Evolutionary conservation across 1,139 yeast species (phyloP), one percentile per base, ranked within the genome.

Genomic region (Sugiyamaella xylanicola): DNA sequence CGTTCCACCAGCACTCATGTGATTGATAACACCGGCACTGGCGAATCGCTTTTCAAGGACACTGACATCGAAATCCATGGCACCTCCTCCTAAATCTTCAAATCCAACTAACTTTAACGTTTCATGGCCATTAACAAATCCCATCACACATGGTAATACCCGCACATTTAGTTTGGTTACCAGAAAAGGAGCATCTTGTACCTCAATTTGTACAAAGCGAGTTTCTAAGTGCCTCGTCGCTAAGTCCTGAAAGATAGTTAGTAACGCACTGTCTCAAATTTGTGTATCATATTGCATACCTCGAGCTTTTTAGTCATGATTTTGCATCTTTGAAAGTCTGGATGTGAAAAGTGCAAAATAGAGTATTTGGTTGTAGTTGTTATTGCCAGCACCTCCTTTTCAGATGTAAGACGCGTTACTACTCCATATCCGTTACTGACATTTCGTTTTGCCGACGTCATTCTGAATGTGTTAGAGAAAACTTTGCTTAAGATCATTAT

Each of bases 61-160:
- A 29, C 73, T 76, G 17, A 79, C 25, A 17, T 51, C 54, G 64
- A 59, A 80, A 77, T 41, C 70, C 72, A 59, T 74, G 74, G 7
- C 71, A 65, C 50, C 51, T n/a, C 75, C 69, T 2, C 78, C 82
- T 48, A 87, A 72, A 43, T 79, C 78, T 52, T 84, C 85, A 64
- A 88, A 85, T 7, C 96, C 96, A 3, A 86, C 77, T 7, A 87
- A 68, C 58, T 89, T 71, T 27, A 79, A 76, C 2, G 74, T 66
- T 65, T 87, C 92, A 48, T 76, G 71, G 0, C 92, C 92, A 29
- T 78, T 73, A 35, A 72, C 72, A 65, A 85, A 88, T n/a, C 83
- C 76, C 1, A 86, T 72, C 4, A 87, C 84, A 63, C 85, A 85
- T 0, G 96, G 96, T 8, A 89, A 74, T 4, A 86, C 84, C 64